Conservation (phyloP, 2,329 filamentous ascomycete species). For the Epichloe bromicola region DNA sequence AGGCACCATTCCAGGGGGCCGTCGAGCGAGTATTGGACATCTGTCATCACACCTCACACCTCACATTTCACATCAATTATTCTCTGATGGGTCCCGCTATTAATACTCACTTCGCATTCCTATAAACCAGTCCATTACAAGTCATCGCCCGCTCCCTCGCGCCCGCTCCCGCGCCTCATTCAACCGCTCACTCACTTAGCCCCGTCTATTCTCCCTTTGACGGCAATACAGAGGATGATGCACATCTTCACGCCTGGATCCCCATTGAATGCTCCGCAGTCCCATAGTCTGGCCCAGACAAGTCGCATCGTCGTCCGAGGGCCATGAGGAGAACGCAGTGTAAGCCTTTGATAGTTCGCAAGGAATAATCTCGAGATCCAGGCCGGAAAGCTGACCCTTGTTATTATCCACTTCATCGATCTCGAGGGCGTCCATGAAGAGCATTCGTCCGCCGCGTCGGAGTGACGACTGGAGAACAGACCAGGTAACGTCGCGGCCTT, state of each 20-base stretch:
- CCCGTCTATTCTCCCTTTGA: neutral
- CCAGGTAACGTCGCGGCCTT: too few species aligned
- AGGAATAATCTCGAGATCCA: conserved; percentile 21
- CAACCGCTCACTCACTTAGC: too few species aligned
- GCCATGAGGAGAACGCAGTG: conserved; percentile 14
- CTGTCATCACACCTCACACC: too few species aligned
- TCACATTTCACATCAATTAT: too few species aligned
- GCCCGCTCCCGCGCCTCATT: too few species aligned
- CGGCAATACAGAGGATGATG: conserved; percentile 20
- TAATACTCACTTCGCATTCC: too few species aligned
- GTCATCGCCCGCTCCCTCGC: neutral
- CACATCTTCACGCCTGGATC: conserved; percentile 19
- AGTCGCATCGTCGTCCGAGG: neutral
- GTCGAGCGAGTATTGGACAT: too few species aligned
- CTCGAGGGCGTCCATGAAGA: too few species aligned
- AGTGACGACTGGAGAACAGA: too few species aligned
- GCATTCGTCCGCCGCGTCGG: too few species aligned
- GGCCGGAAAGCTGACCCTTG: conserved; percentile 15
- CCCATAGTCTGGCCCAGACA: conserved; percentile 19
- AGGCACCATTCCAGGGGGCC: too few species aligned
- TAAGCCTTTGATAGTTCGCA: conserved; percentile 19
- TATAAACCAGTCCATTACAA: neutral
- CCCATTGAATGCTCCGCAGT: conserved; percentile 23
- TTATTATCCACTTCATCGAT: conserved; percentile 6
- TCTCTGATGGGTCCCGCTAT: too few species aligned